Conservation (phyloP, 208 protist species). For the Phytomonas francai region DNA sequence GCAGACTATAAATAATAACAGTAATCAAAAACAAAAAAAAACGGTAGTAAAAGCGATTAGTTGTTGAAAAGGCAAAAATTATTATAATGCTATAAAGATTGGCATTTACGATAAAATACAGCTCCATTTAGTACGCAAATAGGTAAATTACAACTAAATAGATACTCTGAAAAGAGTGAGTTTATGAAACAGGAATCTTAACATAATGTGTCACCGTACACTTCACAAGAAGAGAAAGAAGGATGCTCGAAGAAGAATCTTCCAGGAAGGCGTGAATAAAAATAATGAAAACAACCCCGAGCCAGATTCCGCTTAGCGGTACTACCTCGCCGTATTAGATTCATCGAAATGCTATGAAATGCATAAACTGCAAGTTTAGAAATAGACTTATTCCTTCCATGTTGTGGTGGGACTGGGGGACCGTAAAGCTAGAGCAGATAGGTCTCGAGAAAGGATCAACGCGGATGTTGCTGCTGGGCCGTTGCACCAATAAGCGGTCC, state of each 20-base stretch:
- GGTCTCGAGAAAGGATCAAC: slow-evolving; percentile 7
- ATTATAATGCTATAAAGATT: too few species aligned
- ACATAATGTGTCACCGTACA: slow-evolving; percentile 1
- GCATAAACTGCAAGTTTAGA: too few species aligned
- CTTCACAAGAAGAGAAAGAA: neutral
- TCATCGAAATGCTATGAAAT: too few species aligned
- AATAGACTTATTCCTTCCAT: too few species aligned
- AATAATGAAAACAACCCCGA: too few species aligned
- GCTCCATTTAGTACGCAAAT: too few species aligned
- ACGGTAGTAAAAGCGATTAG: neutral
- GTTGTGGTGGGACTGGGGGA: neutral
- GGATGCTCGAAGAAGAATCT: slow-evolving; percentile 1
- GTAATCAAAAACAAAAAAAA: slow-evolving; percentile 8
- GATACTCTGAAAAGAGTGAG: neutral
- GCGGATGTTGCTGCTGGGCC: slow-evolving; percentile 8
- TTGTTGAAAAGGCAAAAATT: too few species aligned
- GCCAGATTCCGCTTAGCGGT: too few species aligned
- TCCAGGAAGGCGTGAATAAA: slow-evolving; percentile 4
- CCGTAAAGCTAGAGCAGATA: neutral
- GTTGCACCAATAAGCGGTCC: slow-evolving; percentile 41
- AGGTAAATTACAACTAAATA: too few species aligned
- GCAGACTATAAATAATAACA: neutral
- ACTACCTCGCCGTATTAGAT: too few species aligned
- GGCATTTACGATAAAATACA: too few species aligned
- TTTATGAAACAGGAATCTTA: neutral